Evolutionary conservation across 768 basidiomycete species (phyloP), one percentile per base, ranked within the genome.

Genomic region (Mycena venus): DNA sequence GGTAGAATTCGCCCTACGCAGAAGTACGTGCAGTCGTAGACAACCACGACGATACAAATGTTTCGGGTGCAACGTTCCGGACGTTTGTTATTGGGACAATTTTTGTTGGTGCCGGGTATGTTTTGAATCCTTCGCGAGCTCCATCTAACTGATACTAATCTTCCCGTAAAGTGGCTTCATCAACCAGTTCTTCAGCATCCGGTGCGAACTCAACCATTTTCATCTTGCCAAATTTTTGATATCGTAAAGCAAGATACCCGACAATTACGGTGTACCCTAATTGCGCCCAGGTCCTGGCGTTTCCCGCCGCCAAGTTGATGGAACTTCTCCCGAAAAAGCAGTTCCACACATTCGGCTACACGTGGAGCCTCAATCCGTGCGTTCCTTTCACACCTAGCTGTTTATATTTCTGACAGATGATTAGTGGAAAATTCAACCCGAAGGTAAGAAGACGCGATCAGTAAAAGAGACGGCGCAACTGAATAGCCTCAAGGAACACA

Each of bases 11-110:
- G 5, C 88, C 90, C 9, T 91, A 91, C 70, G 84, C 92, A 0
- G 91, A 92, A 78, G 92, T 92, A 21, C 86, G 91, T 47, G 91
- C 92, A 7, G 89, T 91, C 21, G 89, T 92, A 0, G 82, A 89
- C 17, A 91, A 87, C 55, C 83, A 86, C 19, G 91, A 92, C 75
- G 91, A 92, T 73, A 84, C 89, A 2, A 82, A 82, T 3, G 86
- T 91, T 73, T 84, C 85, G 1, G 88, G 86, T 32, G 89, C 85
- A 74, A 92, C 90, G 0, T 88, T 91, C 83, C 86, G 90, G 55
- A 82, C 85, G 77, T 84, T 81, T 81, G 63, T 82, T 36, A 78
- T 84, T 25, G 78, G 82, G 9, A 79, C 83, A 0, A 56, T 83
- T 32, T 85, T 78, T 38, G 78, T 79, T 15, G 75, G 34, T 0